Base-by-base conservation (phyloP, 352 stramenopile species). In the Pythium apleroticum region DNA sequence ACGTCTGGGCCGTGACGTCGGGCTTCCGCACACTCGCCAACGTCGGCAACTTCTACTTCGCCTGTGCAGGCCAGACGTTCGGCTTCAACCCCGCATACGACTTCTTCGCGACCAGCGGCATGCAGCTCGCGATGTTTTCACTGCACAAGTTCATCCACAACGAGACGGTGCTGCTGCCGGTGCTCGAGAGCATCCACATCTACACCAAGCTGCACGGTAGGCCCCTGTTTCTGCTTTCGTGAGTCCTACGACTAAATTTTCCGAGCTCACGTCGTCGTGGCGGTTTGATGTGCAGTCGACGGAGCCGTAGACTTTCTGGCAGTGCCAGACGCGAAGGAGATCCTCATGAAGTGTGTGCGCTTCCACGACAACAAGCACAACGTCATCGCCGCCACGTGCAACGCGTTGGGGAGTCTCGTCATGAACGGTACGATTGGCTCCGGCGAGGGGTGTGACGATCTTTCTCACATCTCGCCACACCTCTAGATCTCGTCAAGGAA, bases 291-390 rank as follows among this genome's bases (percentile, higher is more conserved):
- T 56, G 17, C 55, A 92, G 80, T 90, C 19, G 79, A 88, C 27
- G 76, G 82, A 2, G 77, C 80, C 9, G 55, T 91, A 4, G 77
- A 90, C 43, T 90, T 93, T 53, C 73, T 90, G n/a, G 80, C 77
- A 8, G 74, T 83, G 3, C 37, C 70, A 1, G 79, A 86, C 22
- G 71, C 75, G 6, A 77, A 70, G 46, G 78, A 91, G 31, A 81
- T 90, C 66, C 61, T 91, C 30, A 81, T 89, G 68, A 88, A 89
- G 57, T 93, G 84, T 58, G 73, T 77, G 19, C 81, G 81, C 41
- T 90, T 90, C 66, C 81, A 91, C 57, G 80, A 90, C 66, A 90
- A 90, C 73, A 90, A 89, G 57, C 81, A 79, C 67, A 74, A 82
- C 45, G 71, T 93, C 31, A 90, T 93, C 37, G 66, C 71, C 37